Percentiles rank a stretch among this genome's conserved stretches.
phyloP scores from a whole-genome alignment of 257 asterid species.

The Nicotiana attenuata region DNA sequence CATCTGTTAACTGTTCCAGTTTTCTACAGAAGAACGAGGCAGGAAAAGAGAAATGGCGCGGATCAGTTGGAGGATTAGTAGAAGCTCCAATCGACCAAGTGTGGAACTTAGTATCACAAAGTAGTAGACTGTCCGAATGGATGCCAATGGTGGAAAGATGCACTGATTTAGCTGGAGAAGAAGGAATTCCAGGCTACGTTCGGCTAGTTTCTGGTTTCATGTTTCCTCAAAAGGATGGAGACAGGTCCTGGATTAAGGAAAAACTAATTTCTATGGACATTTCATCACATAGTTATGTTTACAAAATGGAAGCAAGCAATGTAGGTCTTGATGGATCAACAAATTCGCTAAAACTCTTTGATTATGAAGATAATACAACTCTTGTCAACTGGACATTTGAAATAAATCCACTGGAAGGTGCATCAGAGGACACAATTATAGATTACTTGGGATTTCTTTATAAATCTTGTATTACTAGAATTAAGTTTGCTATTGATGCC shows the following conservation, averaged over 20 bases:
- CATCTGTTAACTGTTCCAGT: neutral
- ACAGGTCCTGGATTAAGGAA: slow-evolving; percentile 76
- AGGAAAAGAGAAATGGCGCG: slow-evolving; percentile 41
- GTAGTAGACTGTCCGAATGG: slow-evolving; percentile 46
- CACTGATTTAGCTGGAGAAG: slow-evolving; percentile 40
- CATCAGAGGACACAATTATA: slow-evolving; percentile 37
- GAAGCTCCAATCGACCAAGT: slow-evolving; percentile 48
- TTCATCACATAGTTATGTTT: slow-evolving; percentile 27
- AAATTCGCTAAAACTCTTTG: slow-evolving; percentile 39
- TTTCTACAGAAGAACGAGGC: slow-evolving; percentile 14
- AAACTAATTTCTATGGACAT: slow-evolving; percentile 40
- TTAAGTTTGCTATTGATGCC: slow-evolving; percentile 33
- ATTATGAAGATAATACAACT: slow-evolving; percentile 45
- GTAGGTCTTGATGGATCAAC: slow-evolving; percentile 62
- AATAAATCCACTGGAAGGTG: slow-evolving; percentile 47
- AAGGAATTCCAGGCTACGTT: slow-evolving; percentile 50
- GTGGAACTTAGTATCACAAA: slow-evolving; percentile 46
- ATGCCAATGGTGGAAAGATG: slow-evolving; percentile 67
- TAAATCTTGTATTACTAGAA: slow-evolving; percentile 50
- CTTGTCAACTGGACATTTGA: slow-evolving; percentile 56
- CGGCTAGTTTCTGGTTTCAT: slow-evolving; percentile 71
- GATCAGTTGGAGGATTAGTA: slow-evolving; percentile 56
- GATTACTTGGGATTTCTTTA: slow-evolving; percentile 61
- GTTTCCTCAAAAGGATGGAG: slow-evolving; percentile 62
- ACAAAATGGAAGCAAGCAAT: slow-evolving; percentile 60